Base-by-base conservation (phyloP, 371 early-diverging fungal genomes). In the Actinomortierella ambigua region DNA sequence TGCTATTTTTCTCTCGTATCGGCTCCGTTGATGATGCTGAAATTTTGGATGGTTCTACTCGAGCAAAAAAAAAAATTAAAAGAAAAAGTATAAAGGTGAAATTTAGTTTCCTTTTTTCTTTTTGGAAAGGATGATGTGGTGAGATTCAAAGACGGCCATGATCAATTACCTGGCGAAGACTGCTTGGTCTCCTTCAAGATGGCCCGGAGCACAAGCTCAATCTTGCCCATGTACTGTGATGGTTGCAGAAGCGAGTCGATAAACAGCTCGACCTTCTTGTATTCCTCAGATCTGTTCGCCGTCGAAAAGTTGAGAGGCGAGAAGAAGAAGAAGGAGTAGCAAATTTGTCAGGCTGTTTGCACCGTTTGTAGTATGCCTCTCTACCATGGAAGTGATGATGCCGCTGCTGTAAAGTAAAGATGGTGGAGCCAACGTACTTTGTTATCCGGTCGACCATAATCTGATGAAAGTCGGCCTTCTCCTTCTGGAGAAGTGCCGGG, bases 391-490 rank as follows among this genome's bases (percentile, higher is more conserved):
- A 55, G n/a, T 24, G 26, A 22, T 15, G 17, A 17, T 41, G 6
- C 20, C 11, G 42, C 22, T 28, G 18, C 2, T 28, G 29, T 11
- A 24, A 14, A 13, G 20, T 42, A 20, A n/a, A 20, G 18, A 8
- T n/a, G 9, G 23, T 17, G 17, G n/a, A 23, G 22, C 3, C 17
- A 34, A 34, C 34, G 11, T 73, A 73, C 73, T 73, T 73, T 60
- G 57, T 57, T 23, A 73, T 73, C 53, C 64, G 67, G 15, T 66
- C 73, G 34, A 63, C 67, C 73, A 73, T 66, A 34, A 63, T 52
- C 48, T 67, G 67, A 57, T 73, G 73, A 46, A 73, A 71, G 23
- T 71, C 73, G 24, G 66, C 55, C 48, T 62, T 65, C 29, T 71
- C 73, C 41, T 66, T 66, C 22, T 63, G 66, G 26, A 71, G 67